Percentiles rank a stretch among this genome's conserved stretches.
Conservation (phyloP, 768 basidiomycete species). For the Tephrocybe sp. region DNA sequence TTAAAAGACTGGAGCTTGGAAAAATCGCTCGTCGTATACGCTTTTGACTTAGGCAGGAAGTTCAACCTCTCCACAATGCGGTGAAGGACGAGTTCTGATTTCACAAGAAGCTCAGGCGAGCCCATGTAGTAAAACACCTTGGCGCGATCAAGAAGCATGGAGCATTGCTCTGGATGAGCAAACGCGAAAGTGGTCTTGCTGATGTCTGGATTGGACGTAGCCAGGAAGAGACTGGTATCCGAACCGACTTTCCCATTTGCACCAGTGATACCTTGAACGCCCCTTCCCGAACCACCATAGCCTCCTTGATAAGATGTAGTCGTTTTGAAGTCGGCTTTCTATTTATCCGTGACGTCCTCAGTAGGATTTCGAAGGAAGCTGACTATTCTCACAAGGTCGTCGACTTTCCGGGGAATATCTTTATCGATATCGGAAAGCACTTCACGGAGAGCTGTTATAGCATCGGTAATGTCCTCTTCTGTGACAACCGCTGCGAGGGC, state of each 20-base stretch:
- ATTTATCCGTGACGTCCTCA: neutral
- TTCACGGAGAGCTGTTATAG: neutral
- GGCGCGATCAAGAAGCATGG: neutral
- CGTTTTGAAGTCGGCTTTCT: neutral
- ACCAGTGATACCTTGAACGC: neutral
- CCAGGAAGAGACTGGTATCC: neutral
- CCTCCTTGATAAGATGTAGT: neutral
- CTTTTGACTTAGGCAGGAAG: neutral
- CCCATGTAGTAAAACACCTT: neutral
- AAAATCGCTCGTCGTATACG: neutral
- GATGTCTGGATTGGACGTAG: neutral
- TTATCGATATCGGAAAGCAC: neutral
- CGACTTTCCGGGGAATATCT: neutral
- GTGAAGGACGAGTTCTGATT: neutral
- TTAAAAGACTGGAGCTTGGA: neutral
- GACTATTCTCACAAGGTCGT: neutral
- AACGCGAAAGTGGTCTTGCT: neutral
- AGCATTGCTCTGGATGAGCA: neutral
- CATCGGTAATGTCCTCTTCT: neutral
- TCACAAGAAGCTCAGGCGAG: neutral
- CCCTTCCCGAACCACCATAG: neutral
- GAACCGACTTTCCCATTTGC: neutral
- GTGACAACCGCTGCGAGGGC: neutral
- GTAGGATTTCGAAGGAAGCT: neutral
- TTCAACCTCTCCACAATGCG: neutral